These are phyloP conservation scores for Solanum hybrid DNA, from an alignment of 305 asterid genomes.

Conservation along the genomic window DNA sequence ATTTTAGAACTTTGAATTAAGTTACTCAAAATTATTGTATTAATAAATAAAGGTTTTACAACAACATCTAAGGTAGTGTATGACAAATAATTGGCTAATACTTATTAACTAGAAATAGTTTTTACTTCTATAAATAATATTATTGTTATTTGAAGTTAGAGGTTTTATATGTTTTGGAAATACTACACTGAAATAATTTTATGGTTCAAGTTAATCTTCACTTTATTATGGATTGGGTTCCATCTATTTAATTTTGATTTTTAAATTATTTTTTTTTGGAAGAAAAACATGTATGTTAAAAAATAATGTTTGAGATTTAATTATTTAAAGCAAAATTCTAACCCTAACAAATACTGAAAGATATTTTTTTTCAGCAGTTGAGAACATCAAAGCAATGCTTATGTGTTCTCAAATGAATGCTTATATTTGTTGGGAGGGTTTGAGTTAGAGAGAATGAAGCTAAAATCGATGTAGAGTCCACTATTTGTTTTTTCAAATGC, in stretches of 20 bases:
- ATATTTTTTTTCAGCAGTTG: not conserved
- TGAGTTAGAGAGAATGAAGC: no score
- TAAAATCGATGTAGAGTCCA: not conserved
- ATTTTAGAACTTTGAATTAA: not conserved
- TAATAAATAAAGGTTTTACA: not conserved
- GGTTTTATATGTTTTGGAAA: not conserved
- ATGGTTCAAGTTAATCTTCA: not conserved
- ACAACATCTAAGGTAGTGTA: not conserved
- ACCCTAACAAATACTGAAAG: not conserved
- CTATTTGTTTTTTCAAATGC: not conserved
- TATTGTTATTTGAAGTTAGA: not conserved
- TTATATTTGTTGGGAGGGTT: not conserved
- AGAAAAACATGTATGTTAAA: not conserved
- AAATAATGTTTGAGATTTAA: not conserved
- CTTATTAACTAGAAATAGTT: not conserved
- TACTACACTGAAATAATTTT: not conserved
- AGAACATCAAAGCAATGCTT: no score
- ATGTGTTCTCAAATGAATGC: no score
- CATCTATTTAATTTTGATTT: not conserved
- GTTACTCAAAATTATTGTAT: not conserved
- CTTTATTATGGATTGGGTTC: not conserved
- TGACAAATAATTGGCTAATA: not conserved
- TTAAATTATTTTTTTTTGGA: not conserved
- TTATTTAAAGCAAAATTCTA: not conserved
- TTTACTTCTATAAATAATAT: not conserved